Base-by-base conservation (phyloP, 176 grass and related monocot genomes). In the Carex parvula region DNA sequence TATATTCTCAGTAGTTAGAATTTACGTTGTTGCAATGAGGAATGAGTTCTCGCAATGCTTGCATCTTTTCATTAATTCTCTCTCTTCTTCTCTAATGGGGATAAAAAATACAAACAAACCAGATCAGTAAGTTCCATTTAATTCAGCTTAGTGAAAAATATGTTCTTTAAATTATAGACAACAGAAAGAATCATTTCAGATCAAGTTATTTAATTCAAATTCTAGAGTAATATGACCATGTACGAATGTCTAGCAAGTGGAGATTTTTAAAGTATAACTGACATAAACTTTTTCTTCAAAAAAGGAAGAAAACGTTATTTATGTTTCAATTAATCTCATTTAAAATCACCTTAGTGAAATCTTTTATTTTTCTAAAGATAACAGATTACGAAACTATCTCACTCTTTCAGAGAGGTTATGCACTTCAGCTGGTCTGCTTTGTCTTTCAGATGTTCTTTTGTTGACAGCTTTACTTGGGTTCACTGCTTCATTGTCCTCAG, bases 21-120 rank as follows among this genome's bases (percentile, higher is more conserved):
- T 2, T 71, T 59, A 94, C 95, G 85, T 93, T 93, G 83, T 90
- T 95, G 86, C 91, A 95, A 79, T 95, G 93, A 39, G 96, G 96
- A 46, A 98, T 89, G 0, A 98, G 87, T 84, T 95, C 93, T 89
- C 95, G 92, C 83, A 98, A 84, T 73, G 92, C 86, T 39, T 79
- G 81, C 88, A 98, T 90, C 88, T 92, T 98, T n/a, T 98, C 96
- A 35, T 98, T 98, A 84, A 98, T 95, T 60, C 91, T 74, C 41
- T 95, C 89, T 73, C 96, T 90, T 92, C 95, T 91, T 90, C 89
- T 95, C 91, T 95, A 81, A 65, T 63, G 10, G 16, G 8, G 15
- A 60, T 5, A 30, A 41, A 35, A 70, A 22, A 42, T 35, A 35
- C 18, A 73, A 66, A 14, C 1, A 3, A 30, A 30, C 20, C 15